Percentiles rank a stretch among this genome's conserved stretches.
Conservation (phyloP, 2,329 filamentous ascomycete species). For the Aspergillus sp. region DNA sequence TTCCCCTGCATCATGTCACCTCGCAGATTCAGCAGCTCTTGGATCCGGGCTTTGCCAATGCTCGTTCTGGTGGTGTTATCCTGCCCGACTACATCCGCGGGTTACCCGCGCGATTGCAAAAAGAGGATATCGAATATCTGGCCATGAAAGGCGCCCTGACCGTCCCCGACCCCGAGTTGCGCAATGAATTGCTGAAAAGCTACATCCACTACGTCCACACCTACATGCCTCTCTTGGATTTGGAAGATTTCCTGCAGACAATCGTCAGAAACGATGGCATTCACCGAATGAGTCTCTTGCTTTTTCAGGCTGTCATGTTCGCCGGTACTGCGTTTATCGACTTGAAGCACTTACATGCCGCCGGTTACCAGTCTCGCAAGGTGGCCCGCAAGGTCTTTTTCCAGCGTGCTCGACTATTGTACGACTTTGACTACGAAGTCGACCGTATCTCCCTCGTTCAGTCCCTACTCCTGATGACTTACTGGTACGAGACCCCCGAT, state of each 20-base stretch:
- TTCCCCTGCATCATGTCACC: conserved; percentile 32
- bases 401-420: conserved; percentile 80
- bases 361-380: conserved; percentile 73
- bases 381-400: conserved; percentile 84
- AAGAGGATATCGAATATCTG: conserved; percentile 79
- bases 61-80: conserved; percentile 41
- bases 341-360: conserved; percentile 67
- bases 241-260: conserved; percentile 54
- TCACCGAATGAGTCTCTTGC: conserved; percentile 70
- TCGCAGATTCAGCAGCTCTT: conserved; percentile 32
- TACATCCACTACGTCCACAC: conserved; percentile 90
- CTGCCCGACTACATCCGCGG: conserved; percentile 72
- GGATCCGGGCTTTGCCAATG: conserved; percentile 45
- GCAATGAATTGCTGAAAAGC: conserved; percentile 74
- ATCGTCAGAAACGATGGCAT: conserved; percentile 65
- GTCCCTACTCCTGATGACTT: conserved; percentile 84
- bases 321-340: conserved; percentile 84
- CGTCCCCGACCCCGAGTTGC: conserved; percentile 64
- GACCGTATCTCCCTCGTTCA: conserved; percentile 87
- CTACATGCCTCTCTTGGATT: conserved; percentile 81
- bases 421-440: conserved; percentile 92
- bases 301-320: conserved; percentile 96
- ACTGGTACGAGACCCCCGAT: conserved; percentile 96
- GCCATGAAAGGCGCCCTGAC: conserved; percentile 78
- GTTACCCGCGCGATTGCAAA: conserved; percentile 68